phyloP scores from a whole-genome alignment of 2,329 filamentous ascomycete species.

The Colletotrichum navitas region DNA sequence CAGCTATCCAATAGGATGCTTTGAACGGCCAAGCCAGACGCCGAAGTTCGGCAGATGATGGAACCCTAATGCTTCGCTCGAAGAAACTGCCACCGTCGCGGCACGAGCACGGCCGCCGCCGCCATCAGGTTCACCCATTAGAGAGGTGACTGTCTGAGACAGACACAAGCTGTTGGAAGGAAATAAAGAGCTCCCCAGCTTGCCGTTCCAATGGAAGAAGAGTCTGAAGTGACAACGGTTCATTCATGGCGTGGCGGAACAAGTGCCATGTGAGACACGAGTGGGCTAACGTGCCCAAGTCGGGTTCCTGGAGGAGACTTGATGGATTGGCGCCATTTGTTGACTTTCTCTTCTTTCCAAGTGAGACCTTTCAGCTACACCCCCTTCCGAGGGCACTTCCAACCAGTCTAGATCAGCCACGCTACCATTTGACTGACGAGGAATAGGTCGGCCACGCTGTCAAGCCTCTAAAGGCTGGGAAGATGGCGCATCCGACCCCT shows the following conservation, averaged over 20 bases:
- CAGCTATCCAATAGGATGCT: conserved; percentile 4
- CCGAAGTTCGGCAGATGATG: conserved; percentile 16
- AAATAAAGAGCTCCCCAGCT: conserved; percentile 12
- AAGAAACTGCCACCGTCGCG: conserved; percentile 4
- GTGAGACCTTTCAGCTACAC: conserved; percentile 4
- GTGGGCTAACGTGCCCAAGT: background rate
- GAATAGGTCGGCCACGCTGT: conserved; percentile 21
- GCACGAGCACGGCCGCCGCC: conserved; percentile 5
- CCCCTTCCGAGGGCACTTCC: background rate
- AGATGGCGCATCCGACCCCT: background rate
- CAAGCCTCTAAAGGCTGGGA: conserved; percentile 16
- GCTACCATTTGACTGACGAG: conserved; percentile 12
- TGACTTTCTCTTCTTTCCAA: conserved; percentile 2
- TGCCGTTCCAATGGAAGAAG: background rate
- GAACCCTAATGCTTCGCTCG: conserved; percentile 9
- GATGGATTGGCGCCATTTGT: conserved; percentile 3
- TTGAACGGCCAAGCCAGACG: background rate
- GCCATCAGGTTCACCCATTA: background rate
- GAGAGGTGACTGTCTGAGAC: conserved; percentile 26
- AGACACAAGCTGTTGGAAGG: conserved; percentile 10
- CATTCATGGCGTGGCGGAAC: conserved; percentile 19
- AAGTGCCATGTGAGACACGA: conserved; percentile 17
- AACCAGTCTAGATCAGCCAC: conserved; percentile 33
- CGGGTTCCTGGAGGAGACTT: conserved; percentile 1
- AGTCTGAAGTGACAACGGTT: background rate